These are phyloP conservation scores for Coemansia sp. DNA, from an alignment of 192 early-diverging fungal species.

Conservation along the genomic window DNA sequence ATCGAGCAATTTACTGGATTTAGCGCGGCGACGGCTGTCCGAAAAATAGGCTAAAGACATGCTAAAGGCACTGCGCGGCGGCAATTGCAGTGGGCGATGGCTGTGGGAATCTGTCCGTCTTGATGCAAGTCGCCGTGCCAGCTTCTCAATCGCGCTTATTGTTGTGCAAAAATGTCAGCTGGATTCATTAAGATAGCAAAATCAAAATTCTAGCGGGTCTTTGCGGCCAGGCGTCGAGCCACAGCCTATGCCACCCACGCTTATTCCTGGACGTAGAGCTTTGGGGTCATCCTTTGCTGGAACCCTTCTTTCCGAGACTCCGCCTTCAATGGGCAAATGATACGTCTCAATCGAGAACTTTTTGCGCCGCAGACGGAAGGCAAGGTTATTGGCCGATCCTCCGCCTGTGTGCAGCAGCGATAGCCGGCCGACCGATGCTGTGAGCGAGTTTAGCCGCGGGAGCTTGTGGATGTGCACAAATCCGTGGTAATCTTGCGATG, in stretches of 20 bases:
- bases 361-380: conserved; percentile 86
- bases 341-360: conserved; percentile 91
- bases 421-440: conserved; percentile 67
- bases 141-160: neutral
- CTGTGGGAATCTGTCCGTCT: neutral
- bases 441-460: conserved; percentile 72
- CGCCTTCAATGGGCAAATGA: conserved; percentile 91
- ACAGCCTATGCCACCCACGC: conserved; percentile 36
- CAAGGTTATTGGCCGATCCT: conserved; percentile 67
- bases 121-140: conserved; percentile 18
- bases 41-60: neutral
- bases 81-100: neutral
- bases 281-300: conserved; percentile 32
- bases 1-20: neutral
- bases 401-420: conserved; percentile 62
- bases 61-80: neutral
- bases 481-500: conserved; percentile 77
- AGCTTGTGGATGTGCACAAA: conserved; percentile 85
- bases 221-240: conserved; percentile 49
- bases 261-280: neutral
- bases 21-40: neutral
- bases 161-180: neutral
- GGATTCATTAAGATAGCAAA: neutral
- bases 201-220: conserved; percentile 57
- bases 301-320: conserved; percentile 65